phyloP scores from a whole-genome alignment of 345 rosid genomes.

The Angophora floribunda region DNA sequence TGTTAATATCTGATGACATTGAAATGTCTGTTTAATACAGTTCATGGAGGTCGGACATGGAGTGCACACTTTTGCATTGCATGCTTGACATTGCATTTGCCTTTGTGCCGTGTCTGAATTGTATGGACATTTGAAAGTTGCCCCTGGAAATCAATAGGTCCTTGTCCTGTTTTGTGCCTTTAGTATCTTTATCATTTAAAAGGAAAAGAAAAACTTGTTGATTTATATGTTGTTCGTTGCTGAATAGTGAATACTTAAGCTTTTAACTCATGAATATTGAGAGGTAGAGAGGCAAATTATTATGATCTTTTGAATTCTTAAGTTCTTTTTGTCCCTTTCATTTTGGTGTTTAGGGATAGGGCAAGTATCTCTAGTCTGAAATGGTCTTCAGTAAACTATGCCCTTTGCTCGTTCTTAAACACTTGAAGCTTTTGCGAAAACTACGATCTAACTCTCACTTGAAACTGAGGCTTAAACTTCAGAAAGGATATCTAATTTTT shows the following conservation, averaged over 20 bases:
- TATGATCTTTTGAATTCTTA: neutral
- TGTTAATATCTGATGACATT: neutral
- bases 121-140: neutral
- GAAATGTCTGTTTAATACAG: neutral
- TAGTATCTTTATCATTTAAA: neutral
- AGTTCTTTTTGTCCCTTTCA: neutral
- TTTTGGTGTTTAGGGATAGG: neutral
- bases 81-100: neutral
- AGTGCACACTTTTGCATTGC: neutral
- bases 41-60: neutral
- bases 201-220: neutral
- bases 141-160: neutral
- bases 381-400: neutral
- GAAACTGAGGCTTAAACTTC: neutral
- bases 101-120: neutral
- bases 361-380: neutral
- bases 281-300: neutral
- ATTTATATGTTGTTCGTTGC: neutral
- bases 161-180: neutral
- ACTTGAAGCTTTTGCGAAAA: neutral
- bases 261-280: neutral
- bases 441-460: neutral
- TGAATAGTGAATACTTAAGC: neutral
- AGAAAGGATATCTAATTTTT: neutral
- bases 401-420: neutral